Evolutionary conservation across 495 filamentous ascomycete genomes (phyloP), one percentile per base, ranked within the genome.

Genomic region (Schizothecium vesticola): DNA sequence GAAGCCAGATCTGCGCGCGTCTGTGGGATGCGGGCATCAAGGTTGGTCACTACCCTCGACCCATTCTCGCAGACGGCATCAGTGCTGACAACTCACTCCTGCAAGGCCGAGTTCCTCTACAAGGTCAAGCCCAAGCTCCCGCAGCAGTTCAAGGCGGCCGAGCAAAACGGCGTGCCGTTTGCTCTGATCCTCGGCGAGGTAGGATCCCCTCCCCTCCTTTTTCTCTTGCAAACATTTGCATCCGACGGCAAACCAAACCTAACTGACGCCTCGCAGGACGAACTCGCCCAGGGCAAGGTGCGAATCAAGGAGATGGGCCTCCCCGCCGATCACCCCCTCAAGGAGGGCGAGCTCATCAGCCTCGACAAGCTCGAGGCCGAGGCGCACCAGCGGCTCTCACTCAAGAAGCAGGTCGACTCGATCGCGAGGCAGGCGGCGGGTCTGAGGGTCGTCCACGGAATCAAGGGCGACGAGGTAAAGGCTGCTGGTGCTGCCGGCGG

Each of bases 61-160:
- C 29, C 23, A 36, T 55, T 10, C 3, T 4, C 5, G 63, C 26
- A 16, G 23, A 28, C 11, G 19, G 19, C 11, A 25, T 43, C n/a
- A 66, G 43, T 25, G 57, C 65, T 66, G 56, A 66, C 64, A 13
- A n/a, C n/a, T n/a, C n/a, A n/a, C 33, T 23, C 4, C 12, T 23
- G 3, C 56, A 63, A 72, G 80, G 89, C 93, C 64, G 92, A 96
- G 74, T 95, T 91, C 79, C 80, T 84, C 51, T 88, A 88, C 76
- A 95, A 94, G 77, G 83, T 88, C 66, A 96, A 96, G 81, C 90
- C 92, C 13, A 93, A 90, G 71, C 82, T 92, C 3, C 87, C 84
- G 11, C 82, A 86, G 60, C 93, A 96, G 79, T 94, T 96, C 84
- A 91, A 93, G 78, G 86, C 86, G 22, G 91, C 92, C 28, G 91